Evolutionary conservation across 192 early-diverging fungal species (phyloP).

Genomic region (Glomus cerebriforme): DNA sequence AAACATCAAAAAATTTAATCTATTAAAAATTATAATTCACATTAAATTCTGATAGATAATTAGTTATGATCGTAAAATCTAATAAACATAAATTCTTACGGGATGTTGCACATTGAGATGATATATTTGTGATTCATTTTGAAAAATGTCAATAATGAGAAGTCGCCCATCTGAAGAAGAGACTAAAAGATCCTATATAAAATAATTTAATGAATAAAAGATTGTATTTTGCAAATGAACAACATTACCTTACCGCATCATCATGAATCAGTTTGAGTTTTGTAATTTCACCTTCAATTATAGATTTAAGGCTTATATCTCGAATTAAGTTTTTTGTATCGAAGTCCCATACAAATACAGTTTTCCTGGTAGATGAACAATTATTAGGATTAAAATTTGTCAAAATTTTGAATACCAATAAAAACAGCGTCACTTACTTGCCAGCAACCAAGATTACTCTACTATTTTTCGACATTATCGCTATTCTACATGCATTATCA

Average conservation of each 20-base stretch:
- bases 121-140: neutral
- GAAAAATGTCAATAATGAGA: conserved; percentile 17
- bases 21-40: neutral
- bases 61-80: neutral
- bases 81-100: neutral
- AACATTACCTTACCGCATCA: neutral
- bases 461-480: neutral
- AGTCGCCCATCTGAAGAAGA: conserved; percentile 6
- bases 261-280: conserved; percentile 3
- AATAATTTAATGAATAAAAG: too few relatives aligned
- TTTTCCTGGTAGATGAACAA: neutral
- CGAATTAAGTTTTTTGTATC: conserved; percentile 13
- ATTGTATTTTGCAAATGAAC: neutral
- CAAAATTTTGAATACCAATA: neutral
- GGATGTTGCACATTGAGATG: neutral
- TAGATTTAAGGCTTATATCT: neutral
- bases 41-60: neutral
- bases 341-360: conserved; percentile 21
- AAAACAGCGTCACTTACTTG: conserved; percentile 13
- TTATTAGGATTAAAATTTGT: neutral
- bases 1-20: conserved; percentile 14
- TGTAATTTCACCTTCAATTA: neutral
- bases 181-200: conserved; percentile 15
- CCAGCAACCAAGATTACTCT: conserved; percentile 23
- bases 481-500: neutral